These are phyloP conservation scores for Paulownia fortunei DNA, from an alignment of 257 asterid genomes.

Conservation along the genomic window DNA sequence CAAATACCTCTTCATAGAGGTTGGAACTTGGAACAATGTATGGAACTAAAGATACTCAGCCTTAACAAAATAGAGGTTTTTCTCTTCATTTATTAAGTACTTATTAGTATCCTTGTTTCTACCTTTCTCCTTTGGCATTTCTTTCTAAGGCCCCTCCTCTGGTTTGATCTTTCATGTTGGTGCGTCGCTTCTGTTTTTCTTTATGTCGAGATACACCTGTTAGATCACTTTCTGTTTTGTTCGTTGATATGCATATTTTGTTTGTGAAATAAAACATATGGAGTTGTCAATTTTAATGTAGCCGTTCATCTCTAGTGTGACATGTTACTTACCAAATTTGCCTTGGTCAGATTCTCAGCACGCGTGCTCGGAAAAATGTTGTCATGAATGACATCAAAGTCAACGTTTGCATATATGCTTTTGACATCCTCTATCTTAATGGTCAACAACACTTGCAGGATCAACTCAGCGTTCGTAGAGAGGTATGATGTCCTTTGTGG, in stretches of 20 bases:
- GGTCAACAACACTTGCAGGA: constrained; percentile 88
- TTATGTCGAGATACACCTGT: background rate
- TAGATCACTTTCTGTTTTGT: background rate
- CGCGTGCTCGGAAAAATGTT: constrained; percentile 94
- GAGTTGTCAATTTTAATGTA: background rate
- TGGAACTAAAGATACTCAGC: background rate
- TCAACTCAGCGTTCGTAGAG: constrained; percentile 84
- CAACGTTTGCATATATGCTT: constrained; percentile 89
- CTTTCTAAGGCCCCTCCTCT: background rate
- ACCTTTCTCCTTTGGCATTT: constrained; percentile 19
- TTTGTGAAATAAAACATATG: constrained; percentile 4
- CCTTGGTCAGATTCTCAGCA: constrained; percentile 73
- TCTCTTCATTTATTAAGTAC: constrained; percentile 3
- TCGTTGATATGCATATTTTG: constrained; percentile 18
- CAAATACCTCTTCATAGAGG: constrained; percentile 5
- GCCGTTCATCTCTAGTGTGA: too few species aligned
- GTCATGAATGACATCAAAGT: constrained; percentile 76
- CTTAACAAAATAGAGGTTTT: background rate
- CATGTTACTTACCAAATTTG: constrained; percentile 31
- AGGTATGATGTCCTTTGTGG: constrained; percentile 53
- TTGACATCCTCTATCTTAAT: constrained; percentile 83
- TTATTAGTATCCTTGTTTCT: background rate
- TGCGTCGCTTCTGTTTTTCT: background rate
- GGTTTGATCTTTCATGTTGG: background rate
- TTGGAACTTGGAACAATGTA: constrained; percentile 10